Percentiles rank a stretch among this genome's conserved stretches.
Conservation (phyloP, 108 stramenopile species). For the Pinguiococcus pyrenoidosus region DNA sequence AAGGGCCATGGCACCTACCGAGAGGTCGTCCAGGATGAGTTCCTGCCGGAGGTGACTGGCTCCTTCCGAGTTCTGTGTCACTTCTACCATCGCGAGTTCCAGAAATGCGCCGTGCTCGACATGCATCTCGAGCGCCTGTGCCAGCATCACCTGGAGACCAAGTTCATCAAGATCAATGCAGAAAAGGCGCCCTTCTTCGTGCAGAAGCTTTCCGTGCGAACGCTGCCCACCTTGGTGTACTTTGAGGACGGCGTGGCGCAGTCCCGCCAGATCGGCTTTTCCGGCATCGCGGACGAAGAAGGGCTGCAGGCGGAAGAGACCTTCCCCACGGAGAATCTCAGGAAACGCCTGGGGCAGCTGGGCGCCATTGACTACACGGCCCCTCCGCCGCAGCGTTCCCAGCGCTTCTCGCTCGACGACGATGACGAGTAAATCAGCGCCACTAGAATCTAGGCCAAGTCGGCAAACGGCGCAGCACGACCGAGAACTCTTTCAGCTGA, state of each 20-base stretch:
- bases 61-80: constrained; percentile 52
- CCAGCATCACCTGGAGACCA: constrained; percentile 56
- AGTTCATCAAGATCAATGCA: constrained; percentile 77
- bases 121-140: constrained; percentile 69
- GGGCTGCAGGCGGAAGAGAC: constrained; percentile 26
- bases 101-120: constrained; percentile 65
- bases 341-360: constrained; percentile 7
- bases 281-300: constrained; percentile 17
- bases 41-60: constrained; percentile 60
- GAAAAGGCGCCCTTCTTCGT: constrained; percentile 95
- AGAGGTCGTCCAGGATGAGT: constrained; percentile 86
- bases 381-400: not conserved
- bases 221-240: constrained; percentile 18
- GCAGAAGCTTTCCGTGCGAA: constrained; percentile 47
- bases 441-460: too few species aligned
- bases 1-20: constrained; percentile 87
- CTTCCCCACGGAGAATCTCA: constrained; percentile 24
- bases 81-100: constrained; percentile 89
- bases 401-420: too few species aligned
- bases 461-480: too few species aligned
- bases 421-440: too few species aligned
- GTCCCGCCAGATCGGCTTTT: constrained; percentile 30
- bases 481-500: too few species aligned
- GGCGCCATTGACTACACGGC: not conserved
- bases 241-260: constrained; percentile 50